Base-by-base conservation (phyloP, 345 rosid species). In the Gossypium australe region DNA sequence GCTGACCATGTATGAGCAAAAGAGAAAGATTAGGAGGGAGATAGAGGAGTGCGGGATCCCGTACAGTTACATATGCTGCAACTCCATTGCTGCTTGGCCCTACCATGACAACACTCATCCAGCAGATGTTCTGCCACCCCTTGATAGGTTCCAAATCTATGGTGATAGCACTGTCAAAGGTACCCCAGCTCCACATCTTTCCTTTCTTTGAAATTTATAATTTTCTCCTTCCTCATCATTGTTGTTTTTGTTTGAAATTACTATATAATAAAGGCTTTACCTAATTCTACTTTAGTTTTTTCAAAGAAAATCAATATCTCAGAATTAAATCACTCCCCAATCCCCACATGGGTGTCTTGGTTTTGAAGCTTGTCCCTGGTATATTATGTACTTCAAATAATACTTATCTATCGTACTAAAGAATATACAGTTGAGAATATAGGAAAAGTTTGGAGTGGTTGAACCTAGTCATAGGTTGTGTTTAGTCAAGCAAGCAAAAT, bases 61-160 rank as follows among this genome's bases (percentile, higher is more conserved):
- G 1, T 77, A 77, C 83, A 82, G 83, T 24, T 82, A 82, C 48
- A 78, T 83, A 41, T 83, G 83, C 48, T 83, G 83, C 79, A 83
- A 83, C 62, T 80, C 85, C 55, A 72, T 83, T 4, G 85, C 85
- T 43, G 83, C 83, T 58, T 83, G 85, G 85, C 85, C 85, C 58
- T 77, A 83, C 76, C 78, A 71, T 48, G 83, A 83, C 83, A 77
- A 83, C 44, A 77, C 83, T 59, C 83, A 83, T 77, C 85, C 81
- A 10, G 65, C 77, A 9, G 81, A 83, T 48, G 77, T 77, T 58
- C 79, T 72, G 38, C 85, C 85, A 25, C 85, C 85, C 22, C 61
- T 83, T 63, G 85, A 83, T 67, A 48, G 17, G n/a, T 68, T 83
- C 73, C 76, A 71, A 25, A 75, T 83, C 79, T 83, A 83, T 67